Conservation (phyloP, 768 basidiomycete species). For the Goffeauzyma gilvescens region DNA sequence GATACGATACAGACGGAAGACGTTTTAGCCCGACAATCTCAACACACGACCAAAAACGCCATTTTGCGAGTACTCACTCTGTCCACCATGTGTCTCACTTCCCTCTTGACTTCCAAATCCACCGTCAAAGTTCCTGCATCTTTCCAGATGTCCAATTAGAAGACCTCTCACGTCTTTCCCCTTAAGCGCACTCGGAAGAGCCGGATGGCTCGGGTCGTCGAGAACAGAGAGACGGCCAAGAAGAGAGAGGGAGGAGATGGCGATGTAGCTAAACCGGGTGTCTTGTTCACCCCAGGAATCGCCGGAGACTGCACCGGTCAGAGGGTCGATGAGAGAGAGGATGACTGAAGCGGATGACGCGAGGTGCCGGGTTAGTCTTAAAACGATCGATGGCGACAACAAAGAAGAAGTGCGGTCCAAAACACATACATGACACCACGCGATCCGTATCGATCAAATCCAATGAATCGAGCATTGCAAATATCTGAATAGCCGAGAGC, state of each 20-base stretch:
- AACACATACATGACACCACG: slow-evolving; percentile 49
- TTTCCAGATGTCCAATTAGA: slow-evolving; percentile 45
- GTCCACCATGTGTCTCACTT: slow-evolving; percentile 79
- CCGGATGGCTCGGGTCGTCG: slow-evolving; percentile 32
- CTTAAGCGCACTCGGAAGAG: slow-evolving; percentile 1
- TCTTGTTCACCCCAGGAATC: slow-evolving; percentile 82
- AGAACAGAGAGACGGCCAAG: slow-evolving; percentile 55
- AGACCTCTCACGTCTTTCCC: slow-evolving; percentile 13
- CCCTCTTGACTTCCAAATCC: slow-evolving; percentile 71
- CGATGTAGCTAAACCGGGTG: slow-evolving; percentile 76
- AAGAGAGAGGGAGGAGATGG: slow-evolving; percentile 62
- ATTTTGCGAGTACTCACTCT: slow-evolving; percentile 55
- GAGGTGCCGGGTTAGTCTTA: background rate
- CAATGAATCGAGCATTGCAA: slow-evolving; percentile 64
- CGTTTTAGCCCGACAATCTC: background rate
- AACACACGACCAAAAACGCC: no score
- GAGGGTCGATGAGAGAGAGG: slow-evolving; percentile 53
- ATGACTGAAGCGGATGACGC: slow-evolving; percentile 43
- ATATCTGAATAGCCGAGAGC: slow-evolving; percentile 76
- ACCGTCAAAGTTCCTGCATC: slow-evolving; percentile 85
- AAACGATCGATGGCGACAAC: background rate
- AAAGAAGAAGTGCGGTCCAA: background rate
- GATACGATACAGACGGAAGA: background rate
- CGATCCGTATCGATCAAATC: slow-evolving; percentile 51
- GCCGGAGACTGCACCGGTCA: slow-evolving; percentile 73